A percentile compares a stretch with the other conserved stretches of the same genome.
These are phyloP conservation scores for Didymella sp. DNA, from an alignment of 2,329 filamentous ascomycete genomes.

Conservation along the genomic window DNA sequence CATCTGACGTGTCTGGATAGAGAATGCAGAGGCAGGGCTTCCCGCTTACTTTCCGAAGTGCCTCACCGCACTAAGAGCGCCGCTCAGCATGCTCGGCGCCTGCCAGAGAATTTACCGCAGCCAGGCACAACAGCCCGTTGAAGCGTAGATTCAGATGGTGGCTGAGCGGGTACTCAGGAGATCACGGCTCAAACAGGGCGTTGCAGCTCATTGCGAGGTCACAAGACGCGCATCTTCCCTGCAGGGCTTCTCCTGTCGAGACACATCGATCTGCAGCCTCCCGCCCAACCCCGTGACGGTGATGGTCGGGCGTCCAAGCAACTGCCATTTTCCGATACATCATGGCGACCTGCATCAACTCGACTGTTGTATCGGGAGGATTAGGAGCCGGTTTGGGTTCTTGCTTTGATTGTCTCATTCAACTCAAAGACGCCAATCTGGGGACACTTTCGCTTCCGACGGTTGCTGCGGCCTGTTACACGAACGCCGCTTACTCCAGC, in stretches of 20 bases:
- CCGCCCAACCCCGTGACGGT: conserved; percentile 44
- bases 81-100: conserved; percentile 31
- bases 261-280: conserved; percentile 47
- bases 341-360: conserved; percentile 47
- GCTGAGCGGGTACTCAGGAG: conserved; percentile 41
- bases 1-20: conserved; percentile 44
- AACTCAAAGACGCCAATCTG: conserved; percentile 23
- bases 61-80: conserved; percentile 34
- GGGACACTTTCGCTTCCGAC: conserved; percentile 20
- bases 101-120: conserved; percentile 38
- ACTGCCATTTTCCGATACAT: conserved; percentile 32
- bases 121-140: conserved; percentile 48
- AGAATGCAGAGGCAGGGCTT: conserved; percentile 37
- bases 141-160: conserved; percentile 45
- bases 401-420: conserved; percentile 42
- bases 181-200: conserved; percentile 31
- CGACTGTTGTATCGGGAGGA: conserved; percentile 39
- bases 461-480: conserved; percentile 39
- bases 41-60: conserved; percentile 33
- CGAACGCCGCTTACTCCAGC: conserved; percentile 34
- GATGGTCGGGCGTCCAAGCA: conserved; percentile 40
- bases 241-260: conserved; percentile 42
- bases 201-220: conserved; percentile 38
- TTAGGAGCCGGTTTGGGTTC: conserved; percentile 34
- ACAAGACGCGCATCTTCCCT: conserved; percentile 41